Percentiles rank a stretch among this genome's conserved stretches.
Conservation (phyloP, 2,329 filamentous ascomycete species). For the Neonectria ditissima region DNA sequence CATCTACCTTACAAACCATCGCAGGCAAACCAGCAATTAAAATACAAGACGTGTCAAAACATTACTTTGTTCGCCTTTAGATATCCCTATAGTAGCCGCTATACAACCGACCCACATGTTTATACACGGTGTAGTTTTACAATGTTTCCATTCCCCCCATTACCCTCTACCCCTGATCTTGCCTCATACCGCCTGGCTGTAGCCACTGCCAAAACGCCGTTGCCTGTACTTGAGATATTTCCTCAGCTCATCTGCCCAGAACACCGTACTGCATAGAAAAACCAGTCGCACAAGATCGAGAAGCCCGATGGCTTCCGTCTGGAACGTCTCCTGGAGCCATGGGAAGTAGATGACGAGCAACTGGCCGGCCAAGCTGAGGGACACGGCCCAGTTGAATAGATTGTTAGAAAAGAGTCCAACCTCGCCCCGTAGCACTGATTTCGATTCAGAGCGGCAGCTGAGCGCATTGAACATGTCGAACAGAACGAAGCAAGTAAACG, state of each 20-base stretch:
- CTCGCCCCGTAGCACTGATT: slow-evolving; percentile 89
- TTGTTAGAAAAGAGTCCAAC: slow-evolving; percentile 85
- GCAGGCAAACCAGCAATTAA: background rate
- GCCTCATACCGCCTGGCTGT: slow-evolving; percentile 72
- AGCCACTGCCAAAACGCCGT: slow-evolving; percentile 68
- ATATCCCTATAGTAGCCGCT: slow-evolving; percentile 15
- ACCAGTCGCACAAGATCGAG: slow-evolving; percentile 80
- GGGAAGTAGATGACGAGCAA: slow-evolving; percentile 94
- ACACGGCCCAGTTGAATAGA: slow-evolving; percentile 97
- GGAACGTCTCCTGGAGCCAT: slow-evolving; percentile 92
- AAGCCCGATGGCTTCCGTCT: slow-evolving; percentile 86
- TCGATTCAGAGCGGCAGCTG: slow-evolving; percentile 89
- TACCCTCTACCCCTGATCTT: slow-evolving; percentile 6
- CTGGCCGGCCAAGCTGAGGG: slow-evolving; percentile 86
- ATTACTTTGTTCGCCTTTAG: slow-evolving; percentile 14
- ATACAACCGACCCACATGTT: slow-evolving; percentile 33
- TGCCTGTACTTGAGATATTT: slow-evolving; percentile 79
- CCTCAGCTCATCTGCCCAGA: slow-evolving; percentile 92
- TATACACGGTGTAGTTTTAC: slow-evolving; percentile 33
- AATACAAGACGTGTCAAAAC: slow-evolving; percentile 5
- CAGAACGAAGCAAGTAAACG: slow-evolving; percentile 97
- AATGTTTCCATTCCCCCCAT: slow-evolving; percentile 18
- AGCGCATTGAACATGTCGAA: slow-evolving; percentile 99
- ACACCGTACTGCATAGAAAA: slow-evolving; percentile 85
- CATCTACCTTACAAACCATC: background rate